Conservation (phyloP, 257 asterid species). For the Striga asiatica region DNA sequence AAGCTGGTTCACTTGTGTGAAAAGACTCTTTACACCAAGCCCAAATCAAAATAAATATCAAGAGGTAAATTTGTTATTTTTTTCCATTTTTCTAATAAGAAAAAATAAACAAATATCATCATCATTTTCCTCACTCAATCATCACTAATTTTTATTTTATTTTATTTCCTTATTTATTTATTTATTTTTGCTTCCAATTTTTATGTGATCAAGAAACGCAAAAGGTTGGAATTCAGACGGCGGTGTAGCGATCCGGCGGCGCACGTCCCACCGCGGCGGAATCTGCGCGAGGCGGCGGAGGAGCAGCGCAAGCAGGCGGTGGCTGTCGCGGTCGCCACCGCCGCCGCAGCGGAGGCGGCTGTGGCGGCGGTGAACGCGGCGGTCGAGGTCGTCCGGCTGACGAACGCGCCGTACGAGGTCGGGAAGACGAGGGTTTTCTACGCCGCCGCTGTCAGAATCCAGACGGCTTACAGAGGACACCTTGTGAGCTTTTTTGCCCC, state of each 20-base stretch:
- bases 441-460: constrained; percentile 41
- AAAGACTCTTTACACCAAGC: constrained; percentile 36
- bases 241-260: constrained; percentile 24
- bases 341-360: constrained; percentile 16
- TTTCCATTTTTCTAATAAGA: not conserved
- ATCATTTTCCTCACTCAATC: not conserved
- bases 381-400: constrained; percentile 31
- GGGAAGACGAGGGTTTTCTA: constrained; percentile 16
- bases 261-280: constrained; percentile 24
- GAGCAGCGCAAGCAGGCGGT: constrained; percentile 10
- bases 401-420: constrained; percentile 19
- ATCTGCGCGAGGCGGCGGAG: constrained; percentile 35
- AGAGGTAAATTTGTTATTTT: constrained; percentile 25
- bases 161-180: too few relatives aligned
- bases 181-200: not conserved
- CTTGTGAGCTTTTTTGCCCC: constrained; percentile 49
- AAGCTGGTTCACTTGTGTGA: constrained; percentile 52
- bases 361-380: constrained; percentile 14
- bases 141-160: not conserved
- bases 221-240: constrained; percentile 30
- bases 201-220: constrained; percentile 25
- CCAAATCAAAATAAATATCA: constrained; percentile 32
- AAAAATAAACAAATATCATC: not conserved
- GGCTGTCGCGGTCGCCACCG: constrained; percentile 8
- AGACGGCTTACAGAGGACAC: constrained; percentile 40